Base-by-base conservation (phyloP, 139 green algal genomes). In the Chlorella ohadii region DNA sequence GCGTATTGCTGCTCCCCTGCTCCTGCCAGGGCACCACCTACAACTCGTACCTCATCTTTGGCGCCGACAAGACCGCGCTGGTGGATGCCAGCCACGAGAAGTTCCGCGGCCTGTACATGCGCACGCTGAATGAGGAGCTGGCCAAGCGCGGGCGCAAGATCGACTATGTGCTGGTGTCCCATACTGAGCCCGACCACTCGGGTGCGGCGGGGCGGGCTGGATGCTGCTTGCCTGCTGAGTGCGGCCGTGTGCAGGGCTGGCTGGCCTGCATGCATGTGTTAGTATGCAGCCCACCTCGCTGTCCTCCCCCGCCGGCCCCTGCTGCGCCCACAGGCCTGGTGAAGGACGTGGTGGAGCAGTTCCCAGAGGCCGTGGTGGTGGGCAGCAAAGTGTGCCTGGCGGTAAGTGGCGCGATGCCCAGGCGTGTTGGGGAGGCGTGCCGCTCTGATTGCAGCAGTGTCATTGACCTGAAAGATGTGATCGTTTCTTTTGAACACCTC, bases 61-160 rank as follows among this genome's bases (percentile, higher is more conserved):
- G 96, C 33, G 91, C 81, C 2, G 87, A 96, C 23, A 96, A 98
- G 89, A 97, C 92, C 0, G 96, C 96, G 1, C 91, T 99, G 47
- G 91, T 99, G 25, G 97, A 99, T 72, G 91, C 94, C 39, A 96
- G 88, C 27, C 97, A 99, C 85, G 97, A 99, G 88, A 99, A 99
- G 92, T 99, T 99, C 91, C 84, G 91, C 28, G 87, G 90, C 34
- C 89, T 98, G 39, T 99, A 97, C 91, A 89, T 98, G 76, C 51
- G 79, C 34, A 88, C 91, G 1, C 88, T 97, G 1, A 82, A 91
- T 51, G 51, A 86, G 56, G 80, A 85, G 80, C 90, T 96, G 31
- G 66, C 74, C 28, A 68, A 79, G 3, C 78, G 75, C 22, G 90
- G 89, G 28, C 81, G 83, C 38, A 63, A 27, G 27, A 88, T 98